Evolutionary conservation across 2,329 filamentous ascomycete genomes (phyloP).

Genomic region (Talaromyces sp.): DNA sequence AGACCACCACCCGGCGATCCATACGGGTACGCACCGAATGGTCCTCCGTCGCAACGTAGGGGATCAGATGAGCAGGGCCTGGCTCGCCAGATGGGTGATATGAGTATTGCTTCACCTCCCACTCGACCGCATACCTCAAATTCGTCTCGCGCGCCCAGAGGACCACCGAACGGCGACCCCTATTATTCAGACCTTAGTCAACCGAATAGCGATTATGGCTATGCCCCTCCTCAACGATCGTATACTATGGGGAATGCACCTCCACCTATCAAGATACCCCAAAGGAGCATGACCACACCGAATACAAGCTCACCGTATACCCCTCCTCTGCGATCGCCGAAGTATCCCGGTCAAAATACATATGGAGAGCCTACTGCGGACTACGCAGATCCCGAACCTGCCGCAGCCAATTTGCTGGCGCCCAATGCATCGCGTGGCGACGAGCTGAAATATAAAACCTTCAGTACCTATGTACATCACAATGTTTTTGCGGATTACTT

Average conservation of each 20-base stretch:
- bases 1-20: constrained; percentile 35
- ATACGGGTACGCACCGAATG: constrained; percentile 22
- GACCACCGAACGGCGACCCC: constrained; percentile 23
- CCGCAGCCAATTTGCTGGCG: constrained; percentile 8
- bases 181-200: constrained; percentile 1
- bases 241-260: constrained; percentile 28
- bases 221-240: constrained; percentile 23
- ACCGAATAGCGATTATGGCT: constrained; percentile 12
- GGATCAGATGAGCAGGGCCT: constrained; percentile 32
- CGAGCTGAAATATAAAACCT: constrained; percentile 19
- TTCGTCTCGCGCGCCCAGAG: constrained; percentile 32
- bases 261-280: constrained; percentile 29
- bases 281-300: constrained; percentile 40
- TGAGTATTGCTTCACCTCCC: constrained; percentile 33
- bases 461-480: constrained; percentile 28
- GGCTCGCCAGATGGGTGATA: constrained; percentile 39
- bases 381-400: constrained; percentile 17
- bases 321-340: constrained; percentile 21
- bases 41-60: constrained; percentile 32
- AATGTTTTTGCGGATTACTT: constrained; percentile 52
- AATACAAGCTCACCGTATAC: constrained; percentile 20
- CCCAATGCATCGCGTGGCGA: constrained; percentile 8
- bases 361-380: constrained; percentile 30
- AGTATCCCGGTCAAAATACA: constrained; percentile 35
- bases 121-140: constrained; percentile 40